These are phyloP conservation scores for Pseudopyricularia javanii DNA, from an alignment of 2,329 filamentous ascomycete species.

Conservation along the genomic window DNA sequence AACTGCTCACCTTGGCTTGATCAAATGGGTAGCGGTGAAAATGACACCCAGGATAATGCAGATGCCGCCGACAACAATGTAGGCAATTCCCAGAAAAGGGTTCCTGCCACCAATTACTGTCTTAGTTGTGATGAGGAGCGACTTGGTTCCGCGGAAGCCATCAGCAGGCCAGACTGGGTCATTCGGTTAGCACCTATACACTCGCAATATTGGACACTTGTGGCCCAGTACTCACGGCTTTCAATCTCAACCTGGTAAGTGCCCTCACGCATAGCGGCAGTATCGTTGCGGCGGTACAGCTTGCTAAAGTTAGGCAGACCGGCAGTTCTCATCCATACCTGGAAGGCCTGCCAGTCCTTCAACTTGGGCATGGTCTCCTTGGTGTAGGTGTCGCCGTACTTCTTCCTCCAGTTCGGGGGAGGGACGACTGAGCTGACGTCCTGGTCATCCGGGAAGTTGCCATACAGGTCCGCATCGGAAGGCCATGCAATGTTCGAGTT, in stretches of 20 bases:
- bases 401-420: constrained; percentile 71
- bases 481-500: constrained; percentile 71
- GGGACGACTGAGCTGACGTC: constrained; percentile 54
- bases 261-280: constrained; percentile 51
- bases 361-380: constrained; percentile 52
- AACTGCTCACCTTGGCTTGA: constrained; percentile 66
- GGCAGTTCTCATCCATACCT: constrained; percentile 98
- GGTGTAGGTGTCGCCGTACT: constrained; percentile 62
- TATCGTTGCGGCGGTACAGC: constrained; percentile 73
- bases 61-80: constrained; percentile 84
- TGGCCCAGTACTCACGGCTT: constrained; percentile 49
- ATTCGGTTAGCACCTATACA: constrained; percentile 2
- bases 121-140: constrained; percentile 75
- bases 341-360: constrained; percentile 68
- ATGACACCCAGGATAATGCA: constrained; percentile 80
- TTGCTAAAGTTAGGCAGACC: constrained; percentile 93
- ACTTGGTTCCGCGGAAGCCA: constrained; percentile 76
- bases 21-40: constrained; percentile 82
- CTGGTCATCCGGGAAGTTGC: constrained; percentile 40
- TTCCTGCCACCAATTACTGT: constrained; percentile 94
- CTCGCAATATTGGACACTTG: neutral
- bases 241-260: constrained; percentile 66
- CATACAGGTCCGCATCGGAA: constrained; percentile 72
- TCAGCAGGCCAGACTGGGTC: constrained; percentile 64
- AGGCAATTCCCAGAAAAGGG: constrained; percentile 90